phyloP scores from a whole-genome alignment of 2,329 filamentous ascomycete genomes.

The Amauroascus verrucosus region DNA sequence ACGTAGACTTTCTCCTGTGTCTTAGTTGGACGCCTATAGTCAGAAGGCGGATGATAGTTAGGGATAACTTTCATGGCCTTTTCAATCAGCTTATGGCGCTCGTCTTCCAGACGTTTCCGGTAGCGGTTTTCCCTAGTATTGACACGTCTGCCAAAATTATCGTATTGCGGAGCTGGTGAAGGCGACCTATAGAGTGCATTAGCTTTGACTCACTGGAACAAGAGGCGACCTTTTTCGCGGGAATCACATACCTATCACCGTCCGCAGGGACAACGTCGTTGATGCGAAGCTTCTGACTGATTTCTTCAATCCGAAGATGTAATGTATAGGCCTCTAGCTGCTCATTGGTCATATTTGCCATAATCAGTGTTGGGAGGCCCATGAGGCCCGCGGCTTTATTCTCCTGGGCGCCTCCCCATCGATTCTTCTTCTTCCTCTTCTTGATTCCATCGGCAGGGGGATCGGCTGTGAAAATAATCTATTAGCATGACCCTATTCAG shows the following conservation, averaged over 20 bases:
- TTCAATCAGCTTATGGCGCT: conserved; percentile 96
- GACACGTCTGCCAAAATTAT: conserved; percentile 98
- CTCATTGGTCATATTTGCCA: conserved; percentile 95
- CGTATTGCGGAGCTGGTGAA: conserved; percentile 91
- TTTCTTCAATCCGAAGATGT: conserved; percentile 95
- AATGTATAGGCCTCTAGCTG: conserved; percentile 95
- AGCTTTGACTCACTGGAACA: conserved; percentile 14
- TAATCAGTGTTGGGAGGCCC: conserved; percentile 91
- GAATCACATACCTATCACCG: conserved; percentile 66
- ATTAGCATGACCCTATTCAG: conserved; percentile 14
- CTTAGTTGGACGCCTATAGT: conserved; percentile 98
- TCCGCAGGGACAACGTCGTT: conserved; percentile 97
- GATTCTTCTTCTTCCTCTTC: conserved; percentile 94
- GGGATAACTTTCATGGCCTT: conserved; percentile 99
- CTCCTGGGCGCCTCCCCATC: conserved; percentile 94
- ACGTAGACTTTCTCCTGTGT: conserved; percentile 99
- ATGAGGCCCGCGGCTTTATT: conserved; percentile 98
- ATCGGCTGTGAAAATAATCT: conserved; percentile 25
- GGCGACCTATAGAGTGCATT: conserved; percentile 57
- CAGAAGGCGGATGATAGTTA: conserved; percentile 97
- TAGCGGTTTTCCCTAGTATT: conserved; percentile 99
- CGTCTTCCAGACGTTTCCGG: conserved; percentile 93
- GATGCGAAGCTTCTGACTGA: conserved; percentile 97
- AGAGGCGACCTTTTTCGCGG: conserved; percentile 5
- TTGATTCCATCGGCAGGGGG: conserved; percentile 63